Percentiles rank a stretch among this genome's conserved stretches.
Conservation (phyloP, 768 basidiomycete genomes). For the Boletus eberwhitei region DNA sequence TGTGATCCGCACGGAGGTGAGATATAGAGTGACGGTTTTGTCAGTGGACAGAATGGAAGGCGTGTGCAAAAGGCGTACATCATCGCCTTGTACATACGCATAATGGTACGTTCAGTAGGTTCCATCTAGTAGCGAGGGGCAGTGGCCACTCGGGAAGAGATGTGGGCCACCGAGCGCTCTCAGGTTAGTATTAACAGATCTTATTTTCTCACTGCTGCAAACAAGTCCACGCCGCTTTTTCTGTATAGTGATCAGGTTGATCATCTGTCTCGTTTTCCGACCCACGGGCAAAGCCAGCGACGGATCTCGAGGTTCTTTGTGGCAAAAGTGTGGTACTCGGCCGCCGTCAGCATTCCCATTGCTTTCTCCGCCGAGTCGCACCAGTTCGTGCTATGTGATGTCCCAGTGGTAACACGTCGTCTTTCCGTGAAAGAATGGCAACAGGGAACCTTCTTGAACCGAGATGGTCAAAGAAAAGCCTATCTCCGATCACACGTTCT, state of each 20-base stretch:
- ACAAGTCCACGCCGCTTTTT: not conserved
- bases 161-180: too few species aligned
- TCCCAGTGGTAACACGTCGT: not conserved
- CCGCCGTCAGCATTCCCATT: not conserved
- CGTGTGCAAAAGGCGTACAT: not conserved
- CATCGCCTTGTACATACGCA: slow-evolving; percentile 13
- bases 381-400: slow-evolving; percentile 7
- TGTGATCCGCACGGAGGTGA: slow-evolving; percentile 19
- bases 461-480: slow-evolving; percentile 19
- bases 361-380: slow-evolving; percentile 6
- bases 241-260: not conserved
- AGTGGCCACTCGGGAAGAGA: not conserved
- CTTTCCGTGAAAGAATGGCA: slow-evolving; percentile 11
- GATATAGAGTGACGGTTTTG: slow-evolving; percentile 5
- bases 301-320: not conserved
- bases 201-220: not conserved
- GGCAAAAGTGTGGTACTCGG: not conserved
- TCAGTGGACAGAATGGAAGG: slow-evolving; percentile 20
- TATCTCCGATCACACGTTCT: slow-evolving; percentile 29
- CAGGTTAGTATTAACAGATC: not conserved
- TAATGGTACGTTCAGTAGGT: not conserved
- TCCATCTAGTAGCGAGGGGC: not conserved
- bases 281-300: not conserved
- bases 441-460: not conserved
- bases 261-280: not conserved